Conservation (phyloP, 1,139 yeast species). For the Meyerozyma guilliermondii region DNA sequence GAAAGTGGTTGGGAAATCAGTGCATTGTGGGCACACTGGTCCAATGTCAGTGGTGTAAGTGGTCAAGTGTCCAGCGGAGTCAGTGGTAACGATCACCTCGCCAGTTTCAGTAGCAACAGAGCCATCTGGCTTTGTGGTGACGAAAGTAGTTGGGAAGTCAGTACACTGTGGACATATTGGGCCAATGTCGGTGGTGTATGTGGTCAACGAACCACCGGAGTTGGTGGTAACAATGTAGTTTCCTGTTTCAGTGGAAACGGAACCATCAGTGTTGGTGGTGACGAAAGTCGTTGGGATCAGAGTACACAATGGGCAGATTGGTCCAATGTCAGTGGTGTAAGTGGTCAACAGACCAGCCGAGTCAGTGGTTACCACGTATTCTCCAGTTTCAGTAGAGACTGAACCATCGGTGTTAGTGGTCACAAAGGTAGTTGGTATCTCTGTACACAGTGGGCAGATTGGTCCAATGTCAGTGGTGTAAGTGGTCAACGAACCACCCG, state of each 20-base stretch:
- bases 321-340: neutral
- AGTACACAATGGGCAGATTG: neutral
- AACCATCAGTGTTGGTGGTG: conserved; percentile 3
- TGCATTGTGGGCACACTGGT: neutral
- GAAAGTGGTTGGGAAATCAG: conserved; percentile 1
- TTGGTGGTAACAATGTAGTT: neutral
- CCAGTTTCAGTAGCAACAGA: neutral
- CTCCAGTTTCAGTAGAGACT: conserved; percentile 2
- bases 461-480: neutral
- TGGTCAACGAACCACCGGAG: neutral
- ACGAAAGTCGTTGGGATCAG: neutral
- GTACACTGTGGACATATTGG: neutral
- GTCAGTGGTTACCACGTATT: conserved; percentile 1
- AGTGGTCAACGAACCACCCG: neutral
- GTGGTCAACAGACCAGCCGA: neutral
- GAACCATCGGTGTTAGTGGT: conserved; percentile 3
- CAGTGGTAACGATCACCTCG: neutral
- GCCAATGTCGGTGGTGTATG: neutral
- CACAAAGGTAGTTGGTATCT: neutral
- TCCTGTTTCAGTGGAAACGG: neutral
- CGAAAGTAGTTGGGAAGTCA: neutral
- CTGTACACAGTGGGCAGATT: neutral
- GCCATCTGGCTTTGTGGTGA: conserved; percentile 3
- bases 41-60: neutral
- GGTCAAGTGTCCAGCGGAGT: neutral